phyloP scores from a whole-genome alignment of 2,329 filamentous ascomycete genomes.

The Clarireedia monteithiana region DNA sequence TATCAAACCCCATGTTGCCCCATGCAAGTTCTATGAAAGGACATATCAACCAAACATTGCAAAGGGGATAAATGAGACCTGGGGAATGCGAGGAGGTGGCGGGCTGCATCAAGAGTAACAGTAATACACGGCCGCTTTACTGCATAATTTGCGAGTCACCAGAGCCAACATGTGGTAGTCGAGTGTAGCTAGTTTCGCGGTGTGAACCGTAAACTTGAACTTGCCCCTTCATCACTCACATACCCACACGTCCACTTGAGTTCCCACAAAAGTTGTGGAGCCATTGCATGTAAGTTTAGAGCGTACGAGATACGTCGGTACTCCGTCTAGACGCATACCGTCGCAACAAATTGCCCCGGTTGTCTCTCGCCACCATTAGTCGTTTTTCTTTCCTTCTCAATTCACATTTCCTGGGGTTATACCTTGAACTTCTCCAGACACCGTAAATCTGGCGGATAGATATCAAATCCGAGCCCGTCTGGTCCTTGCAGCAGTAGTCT shows the following conservation, averaged over 20 bases:
- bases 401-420: conserved; percentile 1
- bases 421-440: neutral
- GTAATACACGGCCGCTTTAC: neutral
- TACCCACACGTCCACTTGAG: neutral
- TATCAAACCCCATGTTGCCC: neutral
- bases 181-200: neutral
- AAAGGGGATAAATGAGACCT: neutral
- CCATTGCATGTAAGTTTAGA: no score
- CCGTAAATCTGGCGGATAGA: neutral
- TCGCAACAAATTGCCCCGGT: neutral
- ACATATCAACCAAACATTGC: neutral
- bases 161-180: neutral
- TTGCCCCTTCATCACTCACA: neutral
- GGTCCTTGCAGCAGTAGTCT: neutral
- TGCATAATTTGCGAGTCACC: conserved; percentile 2
- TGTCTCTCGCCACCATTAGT: neutral
- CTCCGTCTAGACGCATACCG: neutral
- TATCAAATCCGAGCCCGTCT: neutral
- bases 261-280: neutral
- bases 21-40: neutral
- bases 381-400: neutral
- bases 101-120: neutral
- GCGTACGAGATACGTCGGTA: neutral
- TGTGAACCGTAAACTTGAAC: neutral
- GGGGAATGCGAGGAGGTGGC: neutral